Base-by-base conservation (phyloP, 2,329 filamentous ascomycete species). In the Lasiodiplodia theobromae region DNA sequence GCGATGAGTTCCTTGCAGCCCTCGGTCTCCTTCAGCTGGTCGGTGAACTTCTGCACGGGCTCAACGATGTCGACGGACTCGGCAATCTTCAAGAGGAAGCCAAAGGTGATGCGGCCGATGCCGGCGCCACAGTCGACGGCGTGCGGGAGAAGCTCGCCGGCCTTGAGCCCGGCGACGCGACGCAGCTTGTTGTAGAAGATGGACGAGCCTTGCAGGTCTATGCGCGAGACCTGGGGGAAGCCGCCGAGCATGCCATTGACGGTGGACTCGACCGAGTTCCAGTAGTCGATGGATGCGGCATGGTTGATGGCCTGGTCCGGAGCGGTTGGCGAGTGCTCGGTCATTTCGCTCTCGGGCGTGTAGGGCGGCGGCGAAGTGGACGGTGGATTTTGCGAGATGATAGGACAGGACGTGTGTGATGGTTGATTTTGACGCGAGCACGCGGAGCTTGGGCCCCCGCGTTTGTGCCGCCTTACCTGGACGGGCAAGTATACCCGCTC, bases 31-130 rank as follows among this genome's bases (percentile, higher is more conserved):
- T 78, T 77, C 1, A 96, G 80, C 23, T 84, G 82, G 16, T 86
- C 84, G 0, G 93, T 94, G 79, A 97, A 97, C 76, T 94, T 93
- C 73, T 85, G 83, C 23, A 97, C 88, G 0, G 94, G 95, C 82
- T 97, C 94, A 38, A 97, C 88, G 25, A 96, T 85, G 77, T 97
- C 94, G 7, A 97, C 90, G 2, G 85, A 81, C 18, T 88, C 82
- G n/a, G 91, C 89, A 1, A 95, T 82, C 28, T 88, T 83, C 34
- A 90, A 80, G n/a, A 97, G 83, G 4, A 97, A 85, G 0, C 91
- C 92, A 68, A 91, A 86, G 0, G 93, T 97, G 69, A 97, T 87
- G 52, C 95, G 86, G 0, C 94, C 95, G 68, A 97, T 96, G 0
- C 94, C 88, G 0, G 88, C 88, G 23, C 88, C 88, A 71, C 87